Base-by-base conservation (phyloP, 2,329 filamentous ascomycete genomes). In the Aspergillus fumigatus region DNA sequence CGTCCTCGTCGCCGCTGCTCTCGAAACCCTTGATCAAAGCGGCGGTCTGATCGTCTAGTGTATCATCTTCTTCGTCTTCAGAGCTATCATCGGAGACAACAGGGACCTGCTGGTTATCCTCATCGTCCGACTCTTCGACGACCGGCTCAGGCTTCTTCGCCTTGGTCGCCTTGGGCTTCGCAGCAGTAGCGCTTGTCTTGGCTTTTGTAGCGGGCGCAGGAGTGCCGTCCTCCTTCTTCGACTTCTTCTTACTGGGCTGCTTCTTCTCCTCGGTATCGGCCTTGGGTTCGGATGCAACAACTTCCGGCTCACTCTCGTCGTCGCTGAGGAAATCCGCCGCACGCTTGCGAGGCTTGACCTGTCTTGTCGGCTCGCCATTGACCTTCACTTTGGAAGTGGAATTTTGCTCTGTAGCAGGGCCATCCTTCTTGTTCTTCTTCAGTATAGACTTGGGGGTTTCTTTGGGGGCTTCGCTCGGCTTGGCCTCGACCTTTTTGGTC, bases 11-110 rank as follows among this genome's bases (percentile, higher is more conserved):
- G 35, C 73, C 77, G 52, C 78, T 79, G 63, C 79, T 82, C 68
- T 84, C 81, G 57, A 84, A 84, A 9, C 82, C 82, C 58, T 77
- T 77, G 59, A 84, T 73, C 25, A 84, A 72, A 21, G 77, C 80
- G 32, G 76, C 73, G n/a, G 81, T 82, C 60, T 82, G 80, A 60
- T 83, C 81, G 60, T 80, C 79, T 45, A 74, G 67, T 26, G 71
- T 73, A 25, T 74, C 72, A 7, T 71, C 72, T 25, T 70, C 68
- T 6, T 67, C 70, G 49, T 65, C 61, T n/a, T 64, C 63, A 21
- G 68, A 65, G 27, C 65, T 62, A 25, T 59, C 61, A 4, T 60
- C 61, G 43, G 64, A 57, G 40, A 58, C 61, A 17, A 56, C 52
- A 40, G 59, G 50, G 21, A 58, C 59, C 21, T 69, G 67, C 5